Percentiles rank a stretch among this genome's conserved stretches.
Evolutionary conservation across 257 asterid species (phyloP).

Genomic region (Gardenia jasminoides): DNA sequence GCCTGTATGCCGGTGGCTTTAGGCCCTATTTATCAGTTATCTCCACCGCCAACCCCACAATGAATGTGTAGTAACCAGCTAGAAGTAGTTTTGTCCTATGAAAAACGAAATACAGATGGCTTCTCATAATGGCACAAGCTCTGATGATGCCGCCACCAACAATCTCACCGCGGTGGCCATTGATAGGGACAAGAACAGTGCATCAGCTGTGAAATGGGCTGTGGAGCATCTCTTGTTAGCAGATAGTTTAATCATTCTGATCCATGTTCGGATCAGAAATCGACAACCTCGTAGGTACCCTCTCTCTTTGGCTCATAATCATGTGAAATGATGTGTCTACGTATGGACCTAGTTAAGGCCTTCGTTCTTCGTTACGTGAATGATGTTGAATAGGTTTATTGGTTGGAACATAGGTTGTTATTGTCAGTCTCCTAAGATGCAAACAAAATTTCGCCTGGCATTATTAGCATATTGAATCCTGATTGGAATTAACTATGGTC

Average conservation of each 20-base stretch:
- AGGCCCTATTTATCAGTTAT: not conserved
- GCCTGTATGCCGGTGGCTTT: constrained; percentile 5
- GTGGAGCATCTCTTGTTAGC: constrained; percentile 45
- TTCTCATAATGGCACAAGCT: not conserved
- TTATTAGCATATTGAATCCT: not conserved
- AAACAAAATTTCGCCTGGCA: not conserved
- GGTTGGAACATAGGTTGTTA: too few species aligned
- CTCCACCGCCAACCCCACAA: not conserved
- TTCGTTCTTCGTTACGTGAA: not conserved
- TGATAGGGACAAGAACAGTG: constrained; percentile 57
- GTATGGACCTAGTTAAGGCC: not conserved
- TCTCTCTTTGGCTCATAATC: constrained; percentile 3
- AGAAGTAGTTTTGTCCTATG: not conserved
- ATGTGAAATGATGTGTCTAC: not conserved
- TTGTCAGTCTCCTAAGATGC: not conserved
- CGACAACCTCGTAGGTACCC: constrained; percentile 49
- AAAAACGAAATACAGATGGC: not conserved
- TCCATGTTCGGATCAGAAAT: constrained; percentile 50
- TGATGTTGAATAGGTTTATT: too few species aligned
- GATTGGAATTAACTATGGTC: not conserved
- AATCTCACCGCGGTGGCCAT: constrained; percentile 53
- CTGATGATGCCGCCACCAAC: constrained; percentile 9
- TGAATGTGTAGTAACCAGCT: not conserved
- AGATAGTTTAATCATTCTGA: constrained; percentile 35
- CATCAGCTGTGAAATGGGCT: constrained; percentile 61